A percentile compares a stretch with the other conserved stretches of the same genome.
These are phyloP conservation scores for Ballota nigra DNA, from an alignment of 257 asterid genomes.

Conservation along the genomic window DNA sequence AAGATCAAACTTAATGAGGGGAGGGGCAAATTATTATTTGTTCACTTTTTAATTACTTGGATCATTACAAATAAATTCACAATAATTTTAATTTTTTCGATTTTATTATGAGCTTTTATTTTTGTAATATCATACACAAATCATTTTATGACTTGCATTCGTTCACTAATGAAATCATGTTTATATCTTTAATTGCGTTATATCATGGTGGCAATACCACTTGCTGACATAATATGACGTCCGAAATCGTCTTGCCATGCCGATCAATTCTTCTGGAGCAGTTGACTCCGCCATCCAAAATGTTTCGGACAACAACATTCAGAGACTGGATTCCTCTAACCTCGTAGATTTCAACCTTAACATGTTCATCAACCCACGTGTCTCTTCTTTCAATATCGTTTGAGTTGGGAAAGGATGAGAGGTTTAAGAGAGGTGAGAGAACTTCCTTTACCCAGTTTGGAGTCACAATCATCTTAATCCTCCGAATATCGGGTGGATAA, in stretches of 20 bases:
- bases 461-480: constrained; percentile 69
- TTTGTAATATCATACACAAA: neutral
- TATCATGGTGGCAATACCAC: constrained; percentile 64
- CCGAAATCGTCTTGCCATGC: constrained; percentile 88
- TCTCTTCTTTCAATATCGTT: constrained; percentile 43
- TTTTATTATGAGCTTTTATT: neutral
- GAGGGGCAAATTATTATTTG: neutral
- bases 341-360: constrained; percentile 80
- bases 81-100: too few species aligned
- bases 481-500: constrained; percentile 68
- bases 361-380: constrained; percentile 48
- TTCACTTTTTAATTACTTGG: neutral
- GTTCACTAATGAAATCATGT: neutral
- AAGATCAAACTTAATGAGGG: too few species aligned
- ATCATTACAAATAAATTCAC: neutral
- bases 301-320: constrained; percentile 75
- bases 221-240: constrained; percentile 63
- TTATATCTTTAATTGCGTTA: neutral
- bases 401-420: constrained; percentile 49
- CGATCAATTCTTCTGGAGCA: constrained; percentile 93
- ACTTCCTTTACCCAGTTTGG: constrained; percentile 72
- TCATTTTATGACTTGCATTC: too few species aligned
- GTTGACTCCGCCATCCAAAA: constrained; percentile 94
- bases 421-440: constrained; percentile 54
- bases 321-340: constrained; percentile 72